phyloP scores from a whole-genome alignment of 306 rosid genomes.

The Pueraria montana region DNA sequence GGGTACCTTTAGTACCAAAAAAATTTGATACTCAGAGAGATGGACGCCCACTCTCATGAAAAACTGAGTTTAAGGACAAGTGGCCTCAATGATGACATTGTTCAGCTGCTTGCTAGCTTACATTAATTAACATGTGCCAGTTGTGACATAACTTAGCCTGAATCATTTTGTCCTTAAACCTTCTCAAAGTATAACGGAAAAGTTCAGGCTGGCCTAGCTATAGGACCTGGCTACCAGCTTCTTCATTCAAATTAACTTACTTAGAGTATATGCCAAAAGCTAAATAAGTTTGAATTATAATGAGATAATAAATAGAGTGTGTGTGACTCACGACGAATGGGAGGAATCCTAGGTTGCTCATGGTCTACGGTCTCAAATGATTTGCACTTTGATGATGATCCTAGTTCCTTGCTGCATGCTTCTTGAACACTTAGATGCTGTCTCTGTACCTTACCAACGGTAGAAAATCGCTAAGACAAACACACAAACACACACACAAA shows the following conservation, averaged over 20 bases:
- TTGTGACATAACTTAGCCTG: conserved; percentile 38
- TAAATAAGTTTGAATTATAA: not conserved
- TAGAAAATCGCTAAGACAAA: not conserved
- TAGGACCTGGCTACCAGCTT: conserved; percentile 2
- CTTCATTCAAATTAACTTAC: not conserved
- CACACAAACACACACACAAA: not conserved
- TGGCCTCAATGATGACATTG: conserved; percentile 50
- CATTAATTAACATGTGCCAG: conserved; percentile 52
- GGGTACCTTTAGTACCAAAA: conserved; percentile 53
- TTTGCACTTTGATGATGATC: conserved; percentile 79
- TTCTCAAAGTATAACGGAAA: conserved; percentile 26
- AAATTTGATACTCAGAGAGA: conserved; percentile 45
- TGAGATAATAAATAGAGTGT: conserved; percentile 1
- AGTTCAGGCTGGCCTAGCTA: conserved; percentile 32
- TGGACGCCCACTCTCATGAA: conserved; percentile 56
- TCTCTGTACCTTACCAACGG: conserved; percentile 52
- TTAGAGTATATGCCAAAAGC: conserved; percentile 1
- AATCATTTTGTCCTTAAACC: conserved; percentile 35
- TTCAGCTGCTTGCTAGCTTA: conserved; percentile 44
- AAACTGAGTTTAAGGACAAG: conserved; percentile 41
- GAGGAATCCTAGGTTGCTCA: conserved; percentile 81
- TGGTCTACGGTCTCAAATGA: conserved; percentile 66
- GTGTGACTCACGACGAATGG: conserved; percentile 84
- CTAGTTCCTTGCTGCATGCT: conserved; percentile 63
- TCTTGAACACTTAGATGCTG: conserved; percentile 69